Base-by-base conservation (phyloP, 331 rosid genomes). In the Quercus lobata region DNA sequence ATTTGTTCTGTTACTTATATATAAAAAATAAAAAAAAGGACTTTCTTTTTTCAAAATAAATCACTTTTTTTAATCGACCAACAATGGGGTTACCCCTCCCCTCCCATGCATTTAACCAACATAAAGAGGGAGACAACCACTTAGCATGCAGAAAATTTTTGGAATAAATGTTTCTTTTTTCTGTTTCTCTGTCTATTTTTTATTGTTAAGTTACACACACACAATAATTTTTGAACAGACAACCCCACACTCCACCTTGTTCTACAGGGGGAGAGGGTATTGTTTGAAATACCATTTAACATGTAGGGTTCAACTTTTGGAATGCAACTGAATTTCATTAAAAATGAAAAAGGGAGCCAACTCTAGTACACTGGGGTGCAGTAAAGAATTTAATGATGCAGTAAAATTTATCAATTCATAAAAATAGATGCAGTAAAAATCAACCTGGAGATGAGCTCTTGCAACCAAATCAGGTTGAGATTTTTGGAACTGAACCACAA, bases 361-460 rank as follows among this genome's bases (percentile, higher is more conserved):
- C 49, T 41, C 49, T 41, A 41, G 49, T 10, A 8, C 49, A 41
- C 1, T 3, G 49, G 49, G 49, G 9, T 41, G 14, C 49, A 41
- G 49, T 9, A 41, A 41, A 41, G 49, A 41, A 41, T 41, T 41
- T 41, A 41, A 41, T 0, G 14, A 41, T 41, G 14, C 49, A 41
- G 12, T 9, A 41, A 41, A 41, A 80, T 44, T 69, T 58, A 65
- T 72, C 44, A 74, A 58, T 68, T 71, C 35, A 57, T 58, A 30
- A 76, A 37, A 74, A 46, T 46, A 63, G 72, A 46, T 66, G 53
- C 11, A 72, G 69, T 65, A 79, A 72, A 78, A 32, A 76, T 81
- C 71, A 71, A 92, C 99, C 96, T 95, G 99, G 75, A 95, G 98
- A 88, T 90, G 98, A 78, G 99, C 88, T 83, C 99, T 93, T 75